Conservation (phyloP, 2,329 filamentous ascomycete species). For the Penicillium sp. region DNA sequence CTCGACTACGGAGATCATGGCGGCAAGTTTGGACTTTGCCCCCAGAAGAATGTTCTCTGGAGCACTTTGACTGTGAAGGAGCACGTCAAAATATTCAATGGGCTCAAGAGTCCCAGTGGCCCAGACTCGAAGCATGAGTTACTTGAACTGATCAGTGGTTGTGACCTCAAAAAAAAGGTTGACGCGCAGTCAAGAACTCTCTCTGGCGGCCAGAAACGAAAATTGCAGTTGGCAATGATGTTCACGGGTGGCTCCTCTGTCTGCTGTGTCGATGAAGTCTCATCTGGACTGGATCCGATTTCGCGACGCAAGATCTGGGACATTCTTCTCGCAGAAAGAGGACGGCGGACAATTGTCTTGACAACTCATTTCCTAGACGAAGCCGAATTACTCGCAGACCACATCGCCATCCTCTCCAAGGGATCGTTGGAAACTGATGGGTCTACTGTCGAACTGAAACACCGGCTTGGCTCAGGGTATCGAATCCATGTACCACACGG, state of each 20-base stretch:
- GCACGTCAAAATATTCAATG: constrained; percentile 78
- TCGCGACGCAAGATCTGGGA: constrained; percentile 90
- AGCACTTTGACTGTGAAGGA: constrained; percentile 79
- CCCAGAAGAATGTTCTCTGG: constrained; percentile 93
- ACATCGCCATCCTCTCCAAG: constrained; percentile 81
- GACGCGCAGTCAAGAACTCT: constrained; percentile 68
- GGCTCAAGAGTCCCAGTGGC: constrained; percentile 61
- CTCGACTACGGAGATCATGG: constrained; percentile 72
- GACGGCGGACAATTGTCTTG: constrained; percentile 72
- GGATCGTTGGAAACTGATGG: constrained; percentile 75
- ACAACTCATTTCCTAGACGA: constrained; percentile 95
- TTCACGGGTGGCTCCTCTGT: constrained; percentile 82
- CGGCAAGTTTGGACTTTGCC: constrained; percentile 77
- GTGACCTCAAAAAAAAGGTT: constrained; percentile 71
- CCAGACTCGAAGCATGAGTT: constrained; percentile 56
- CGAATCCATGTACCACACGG: constrained; percentile 67
- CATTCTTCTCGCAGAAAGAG: constrained; percentile 78
- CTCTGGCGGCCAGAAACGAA: constrained; percentile 86
- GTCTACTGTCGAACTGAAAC: constrained; percentile 79
- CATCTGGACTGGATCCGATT: constrained; percentile 78
- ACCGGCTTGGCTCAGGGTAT: constrained; percentile 76
- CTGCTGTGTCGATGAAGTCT: constrained; percentile 88
- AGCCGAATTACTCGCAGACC: constrained; percentile 80
- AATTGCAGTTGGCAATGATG: constrained; percentile 92
- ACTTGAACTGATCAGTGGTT: constrained; percentile 55